phyloP scores from a whole-genome alignment of 257 asterid species.

The Petunia axillaris region DNA sequence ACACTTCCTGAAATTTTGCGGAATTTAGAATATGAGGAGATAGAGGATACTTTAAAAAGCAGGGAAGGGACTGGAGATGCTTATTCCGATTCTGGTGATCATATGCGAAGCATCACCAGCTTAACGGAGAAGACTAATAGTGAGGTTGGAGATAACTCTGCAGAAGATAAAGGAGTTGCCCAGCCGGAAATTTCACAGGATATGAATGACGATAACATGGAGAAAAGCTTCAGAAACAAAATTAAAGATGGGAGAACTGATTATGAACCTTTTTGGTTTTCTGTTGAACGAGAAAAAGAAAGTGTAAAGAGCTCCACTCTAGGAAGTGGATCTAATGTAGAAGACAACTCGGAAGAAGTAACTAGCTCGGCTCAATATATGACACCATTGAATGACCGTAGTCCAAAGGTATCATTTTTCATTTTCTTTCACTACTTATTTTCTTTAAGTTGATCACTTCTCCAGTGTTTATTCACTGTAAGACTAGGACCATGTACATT shows the following conservation, averaged over 20 bases:
- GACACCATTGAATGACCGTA: slow-evolving; percentile 28
- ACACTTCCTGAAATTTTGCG: slow-evolving; percentile 66
- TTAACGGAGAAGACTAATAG: slow-evolving; percentile 8
- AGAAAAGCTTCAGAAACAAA: slow-evolving; percentile 17
- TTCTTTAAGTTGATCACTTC: background rate
- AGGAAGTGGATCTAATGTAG: slow-evolving; percentile 32
- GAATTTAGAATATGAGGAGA: slow-evolving; percentile 55
- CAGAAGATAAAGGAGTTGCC: slow-evolving; percentile 15
- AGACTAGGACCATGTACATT: background rate
- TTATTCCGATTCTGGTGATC: slow-evolving; percentile 31
- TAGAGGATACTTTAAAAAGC: slow-evolving; percentile 48
- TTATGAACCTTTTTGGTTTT: slow-evolving; percentile 34
- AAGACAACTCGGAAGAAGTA: slow-evolving; percentile 35
- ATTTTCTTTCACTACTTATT: slow-evolving; percentile 5
- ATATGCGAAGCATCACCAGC: slow-evolving; percentile 6
- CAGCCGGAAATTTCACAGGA: slow-evolving; percentile 7
- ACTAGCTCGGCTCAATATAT: slow-evolving; percentile 34
- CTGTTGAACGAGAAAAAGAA: slow-evolving; percentile 48
- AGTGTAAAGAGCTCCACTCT: slow-evolving; percentile 33
- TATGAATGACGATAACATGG: background rate
- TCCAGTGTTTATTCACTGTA: background rate
- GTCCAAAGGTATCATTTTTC: slow-evolving; percentile 12
- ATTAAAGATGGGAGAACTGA: slow-evolving; percentile 17
- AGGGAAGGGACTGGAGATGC: slow-evolving; percentile 49
- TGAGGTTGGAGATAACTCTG: slow-evolving; percentile 22